Base-by-base conservation (phyloP, 2,329 filamentous ascomycete species). In the Acrocalymma vagum region DNA sequence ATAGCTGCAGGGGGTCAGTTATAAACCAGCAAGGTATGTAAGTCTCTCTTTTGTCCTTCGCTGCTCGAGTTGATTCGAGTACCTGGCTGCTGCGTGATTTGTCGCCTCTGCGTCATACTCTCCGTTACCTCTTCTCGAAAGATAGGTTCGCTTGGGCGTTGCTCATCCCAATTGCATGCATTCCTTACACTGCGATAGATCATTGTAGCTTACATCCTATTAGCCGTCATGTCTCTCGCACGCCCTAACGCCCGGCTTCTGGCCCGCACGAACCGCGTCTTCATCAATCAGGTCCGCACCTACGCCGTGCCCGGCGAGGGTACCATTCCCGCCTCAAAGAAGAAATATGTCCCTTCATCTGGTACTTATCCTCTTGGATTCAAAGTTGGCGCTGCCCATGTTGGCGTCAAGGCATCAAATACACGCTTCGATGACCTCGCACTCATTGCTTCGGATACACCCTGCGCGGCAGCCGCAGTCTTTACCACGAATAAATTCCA, bases 401-500 rank as follows among this genome's bases (percentile, higher is more conserved):
- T 95, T 25, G 93, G 94, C 37, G 91, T 99, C 58, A 99, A 99
- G 76, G 84, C 91, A 10, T 86, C 86, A 53, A 97, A 97, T 74
- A 96, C 88, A 34, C 88, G 83, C 50, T 92, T 92, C 71, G 91
- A 93, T 21, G 94, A 99, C 69, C 81, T 99, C 33, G 90, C 92
- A 23, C 80, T 99, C 54, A 81, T 99, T 51, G 85, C 87, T 13
- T 97, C 94, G 6, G 90, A 96, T 60, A 80, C 79, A 36, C 90
- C 92, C 38, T 96, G 91, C 70, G 81, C 89, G 6, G 92, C 87
- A 8, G 90, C 92, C 1, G 94, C 91, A 6, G 92, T 97, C 29
- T 96, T 97, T 75, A 99, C 94, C 38, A 95, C 91, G 72, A 99
- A 99, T 77, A 92, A 93, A 71, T 99, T 99, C 75, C 92, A 96